phyloP scores from a whole-genome alignment of 2,329 filamentous ascomycete species.

The Apiospora koreana region DNA sequence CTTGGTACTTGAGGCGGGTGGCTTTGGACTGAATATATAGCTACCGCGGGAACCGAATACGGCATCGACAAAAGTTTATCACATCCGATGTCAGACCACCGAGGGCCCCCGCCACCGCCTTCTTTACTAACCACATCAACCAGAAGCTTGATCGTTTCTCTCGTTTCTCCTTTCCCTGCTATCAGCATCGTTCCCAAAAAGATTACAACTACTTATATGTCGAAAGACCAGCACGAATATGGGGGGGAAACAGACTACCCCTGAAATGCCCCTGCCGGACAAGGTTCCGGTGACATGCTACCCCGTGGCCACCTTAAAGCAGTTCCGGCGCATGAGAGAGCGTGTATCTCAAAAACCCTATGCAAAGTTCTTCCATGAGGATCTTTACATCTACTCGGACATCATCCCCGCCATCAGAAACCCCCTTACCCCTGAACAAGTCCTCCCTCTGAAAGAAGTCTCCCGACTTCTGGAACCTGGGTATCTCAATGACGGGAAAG shows the following conservation, averaged over 20 bases:
- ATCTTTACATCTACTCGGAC: slow-evolving; percentile 17
- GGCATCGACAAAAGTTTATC: neutral
- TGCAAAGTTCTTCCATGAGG: slow-evolving; percentile 14
- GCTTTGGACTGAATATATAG: neutral
- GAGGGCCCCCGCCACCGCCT: neutral
- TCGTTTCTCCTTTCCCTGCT: neutral
- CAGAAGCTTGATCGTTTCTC: neutral
- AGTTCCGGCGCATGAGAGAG: slow-evolving; percentile 11
- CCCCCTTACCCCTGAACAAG: slow-evolving; percentile 14
- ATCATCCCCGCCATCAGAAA: slow-evolving; percentile 14
- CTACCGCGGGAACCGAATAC: neutral
- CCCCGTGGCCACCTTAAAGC: slow-evolving; percentile 15
- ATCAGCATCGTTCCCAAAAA: neutral
- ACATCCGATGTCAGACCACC: neutral
- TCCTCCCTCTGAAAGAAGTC: slow-evolving; percentile 14
- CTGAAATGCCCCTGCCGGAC: neutral
- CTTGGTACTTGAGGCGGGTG: neutral
- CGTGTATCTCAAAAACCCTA: slow-evolving; percentile 17
- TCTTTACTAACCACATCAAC: neutral
- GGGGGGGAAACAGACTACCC: neutral
- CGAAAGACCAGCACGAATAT: neutral
- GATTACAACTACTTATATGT: too few relatives aligned
- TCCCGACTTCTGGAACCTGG: slow-evolving; percentile 16
- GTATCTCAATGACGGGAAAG: slow-evolving; percentile 10
- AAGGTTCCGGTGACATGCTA: slow-evolving; percentile 18